Percentiles rank a stretch among this genome's conserved stretches.
Evolutionary conservation across 2,329 filamentous ascomycete species (phyloP).

Genomic region (Fusarium citri): DNA sequence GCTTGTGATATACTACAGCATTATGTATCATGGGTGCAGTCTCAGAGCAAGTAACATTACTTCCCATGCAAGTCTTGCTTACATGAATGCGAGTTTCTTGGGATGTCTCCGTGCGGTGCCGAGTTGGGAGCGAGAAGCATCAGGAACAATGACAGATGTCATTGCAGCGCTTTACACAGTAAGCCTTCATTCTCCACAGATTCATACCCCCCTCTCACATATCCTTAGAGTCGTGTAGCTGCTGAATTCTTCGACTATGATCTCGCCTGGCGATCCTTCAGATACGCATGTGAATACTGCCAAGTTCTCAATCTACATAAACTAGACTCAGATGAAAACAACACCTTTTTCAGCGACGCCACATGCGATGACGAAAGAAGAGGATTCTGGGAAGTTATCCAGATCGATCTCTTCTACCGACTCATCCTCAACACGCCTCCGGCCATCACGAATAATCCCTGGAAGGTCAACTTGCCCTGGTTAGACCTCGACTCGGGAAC

Average conservation of each 20-base stretch:
- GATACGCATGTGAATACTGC: slow-evolving; percentile 48
- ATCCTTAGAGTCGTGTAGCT: slow-evolving; percentile 46
- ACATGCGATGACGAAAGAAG: slow-evolving; percentile 44
- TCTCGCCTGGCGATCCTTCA: slow-evolving; percentile 49
- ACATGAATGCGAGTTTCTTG: slow-evolving; percentile 44
- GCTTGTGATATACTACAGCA: slow-evolving; percentile 48
- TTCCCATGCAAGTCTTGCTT: slow-evolving; percentile 25
- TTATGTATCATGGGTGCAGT: slow-evolving; percentile 47
- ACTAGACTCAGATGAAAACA: slow-evolving; percentile 43
- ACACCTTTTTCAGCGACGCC: slow-evolving; percentile 17
- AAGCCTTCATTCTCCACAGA: not conserved
- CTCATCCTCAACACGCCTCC: slow-evolving; percentile 49
- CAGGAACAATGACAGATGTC: slow-evolving; percentile 47
- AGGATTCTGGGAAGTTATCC: slow-evolving; percentile 50
- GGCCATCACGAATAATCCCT: slow-evolving; percentile 42
- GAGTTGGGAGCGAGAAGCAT: slow-evolving; percentile 48
- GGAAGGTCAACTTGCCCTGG: slow-evolving; percentile 51
- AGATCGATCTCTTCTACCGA: slow-evolving; percentile 49
- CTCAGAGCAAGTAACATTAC: slow-evolving; percentile 38
- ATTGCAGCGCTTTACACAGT: slow-evolving; percentile 49
- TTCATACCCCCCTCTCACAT: not conserved
- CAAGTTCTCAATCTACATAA: slow-evolving; percentile 48
- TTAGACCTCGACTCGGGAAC: slow-evolving; percentile 39
- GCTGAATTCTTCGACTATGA: slow-evolving; percentile 51
- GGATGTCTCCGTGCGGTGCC: slow-evolving; percentile 48